Evolutionary conservation across 768 basidiomycete genomes (phyloP).

Genomic region (Leccinum rimulosum): DNA sequence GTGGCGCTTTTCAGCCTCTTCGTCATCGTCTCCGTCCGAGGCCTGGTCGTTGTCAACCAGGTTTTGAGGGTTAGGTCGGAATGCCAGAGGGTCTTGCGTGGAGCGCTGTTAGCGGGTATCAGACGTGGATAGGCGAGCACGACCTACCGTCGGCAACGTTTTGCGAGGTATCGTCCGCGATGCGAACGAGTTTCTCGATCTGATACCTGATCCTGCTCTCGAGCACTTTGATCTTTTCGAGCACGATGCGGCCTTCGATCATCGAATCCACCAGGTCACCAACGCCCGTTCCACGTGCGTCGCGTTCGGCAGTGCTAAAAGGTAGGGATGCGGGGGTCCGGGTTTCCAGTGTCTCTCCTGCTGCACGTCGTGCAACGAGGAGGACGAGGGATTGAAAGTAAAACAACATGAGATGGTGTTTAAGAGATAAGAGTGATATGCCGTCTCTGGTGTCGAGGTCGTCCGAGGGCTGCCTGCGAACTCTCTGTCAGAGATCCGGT

Average conservation of each 20-base stretch:
- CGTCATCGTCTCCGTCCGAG: constrained; percentile 24
- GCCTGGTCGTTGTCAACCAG: constrained; percentile 47
- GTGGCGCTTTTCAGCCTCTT: constrained; percentile 31
- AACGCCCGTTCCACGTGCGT: constrained; percentile 49
- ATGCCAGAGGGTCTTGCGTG: constrained; percentile 79
- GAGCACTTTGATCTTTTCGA: constrained; percentile 85
- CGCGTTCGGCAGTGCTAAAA: constrained; percentile 54
- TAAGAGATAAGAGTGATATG: constrained; percentile 87
- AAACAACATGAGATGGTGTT: constrained; percentile 79
- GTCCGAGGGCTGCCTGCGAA: constrained; percentile 28
- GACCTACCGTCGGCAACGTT: constrained; percentile 58
- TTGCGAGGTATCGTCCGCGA: constrained; percentile 60
- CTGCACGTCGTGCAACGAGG: constrained; percentile 63
- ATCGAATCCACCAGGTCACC: constrained; percentile 81
- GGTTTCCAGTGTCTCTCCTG: constrained; percentile 59
- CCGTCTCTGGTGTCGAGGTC: constrained; percentile 65
- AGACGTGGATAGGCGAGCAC: neutral
- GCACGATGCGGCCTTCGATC: constrained; percentile 74
- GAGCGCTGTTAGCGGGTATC: neutral
- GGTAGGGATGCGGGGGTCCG: constrained; percentile 48
- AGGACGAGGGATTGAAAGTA: constrained; percentile 85
- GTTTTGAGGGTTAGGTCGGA: constrained; percentile 85
- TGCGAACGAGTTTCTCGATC: constrained; percentile 86
- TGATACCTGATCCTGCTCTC: constrained; percentile 92
- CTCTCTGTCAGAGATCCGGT: constrained; percentile 15